Base-by-base conservation (phyloP, 495 filamentous ascomycete species). In the Beverwykella pulmonaria region DNA sequence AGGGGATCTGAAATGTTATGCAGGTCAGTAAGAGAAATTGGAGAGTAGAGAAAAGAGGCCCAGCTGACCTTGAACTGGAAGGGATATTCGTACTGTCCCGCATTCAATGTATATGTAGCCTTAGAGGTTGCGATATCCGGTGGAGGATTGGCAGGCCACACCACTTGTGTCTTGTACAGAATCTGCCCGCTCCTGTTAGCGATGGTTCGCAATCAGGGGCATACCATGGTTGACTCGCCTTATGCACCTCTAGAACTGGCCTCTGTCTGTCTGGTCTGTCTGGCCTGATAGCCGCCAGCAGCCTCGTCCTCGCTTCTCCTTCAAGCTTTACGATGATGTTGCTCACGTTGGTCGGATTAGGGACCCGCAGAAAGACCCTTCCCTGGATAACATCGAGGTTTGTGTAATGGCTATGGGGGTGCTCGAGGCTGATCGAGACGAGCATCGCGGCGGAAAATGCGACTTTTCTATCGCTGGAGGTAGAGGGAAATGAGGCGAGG, bases 241-340 rank as follows among this genome's bases (percentile, higher is more conserved):
- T 92, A 61, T 91, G 90, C 14, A 96, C 85, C 71, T 93, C 89
- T 46, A 87, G 74, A 72, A 89, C 86, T 8, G 85, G 82, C 62
- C 80, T 81, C 71, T 82, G 82, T 71, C 80, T 82, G 27, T 88
- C 81, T 23, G 81, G 80, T 44, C 80, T 72, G 26, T 83, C 81
- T 25, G 62, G 75, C 59, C 50, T 71, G 48, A 56, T 63, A n/a
- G 76, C 78, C 60, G 72, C 58, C 58, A 76, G 15, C 59, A 90
- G 74, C 47, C 85, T 83, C 20, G 92, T 92, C 52, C 83, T 82
- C 68, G 88, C 90, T 75, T 95, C 92, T 58, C 93, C 94, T 75
- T 98, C 93, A 36, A 98, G 83, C 79, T 98, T 98, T 67, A 97
- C 93, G 46, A 92, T 83, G 57, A 98, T 89, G 14, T 86, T 85